phyloP scores from a whole-genome alignment of 192 early-diverging fungal species.

The Kappamyces sp. region DNA sequence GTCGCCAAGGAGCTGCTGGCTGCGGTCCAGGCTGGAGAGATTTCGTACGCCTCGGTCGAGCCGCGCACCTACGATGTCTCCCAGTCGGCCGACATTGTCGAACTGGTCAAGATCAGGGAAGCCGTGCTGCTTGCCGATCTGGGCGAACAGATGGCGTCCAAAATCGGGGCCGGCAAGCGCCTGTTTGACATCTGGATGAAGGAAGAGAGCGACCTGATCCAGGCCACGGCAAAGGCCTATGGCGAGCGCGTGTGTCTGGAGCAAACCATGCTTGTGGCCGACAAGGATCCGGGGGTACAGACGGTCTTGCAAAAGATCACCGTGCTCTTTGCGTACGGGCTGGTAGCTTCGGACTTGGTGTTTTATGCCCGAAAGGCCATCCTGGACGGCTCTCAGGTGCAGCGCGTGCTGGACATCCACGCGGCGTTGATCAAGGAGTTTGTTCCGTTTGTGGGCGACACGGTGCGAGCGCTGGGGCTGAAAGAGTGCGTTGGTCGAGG shows the following conservation, averaged over 20 bases:
- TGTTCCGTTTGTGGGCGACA: constrained; percentile 40
- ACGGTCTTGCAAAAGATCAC: constrained; percentile 35
- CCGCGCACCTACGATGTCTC: constrained; percentile 37
- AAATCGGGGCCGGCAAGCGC: constrained; percentile 38
- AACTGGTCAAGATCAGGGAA: constrained; percentile 34
- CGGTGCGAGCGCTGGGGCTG: constrained; percentile 57
- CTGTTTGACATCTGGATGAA: constrained; percentile 75
- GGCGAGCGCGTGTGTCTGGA: constrained; percentile 64
- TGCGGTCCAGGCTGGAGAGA: constrained; percentile 40
- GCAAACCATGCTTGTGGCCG: constrained; percentile 39
- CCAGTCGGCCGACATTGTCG: constrained; percentile 34
- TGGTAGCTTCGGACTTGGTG: constrained; percentile 48
- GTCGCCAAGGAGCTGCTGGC: constrained; percentile 68
- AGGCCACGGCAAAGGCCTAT: constrained; percentile 57
- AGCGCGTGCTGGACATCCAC: constrained; percentile 37
- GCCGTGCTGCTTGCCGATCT: constrained; percentile 32
- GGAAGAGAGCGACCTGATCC: constrained; percentile 65
- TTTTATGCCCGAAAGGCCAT: constrained; percentile 50
- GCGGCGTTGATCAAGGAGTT: constrained; percentile 45
- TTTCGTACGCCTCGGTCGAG: constrained; percentile 5
- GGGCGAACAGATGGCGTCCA: constrained; percentile 41
- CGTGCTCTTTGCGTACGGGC: constrained; percentile 44
- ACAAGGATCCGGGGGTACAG: constrained; percentile 22
- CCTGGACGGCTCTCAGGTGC: constrained; percentile 43
- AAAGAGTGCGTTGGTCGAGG: constrained; percentile 27